These are phyloP conservation scores for Lodderomyces parapsilosis DNA, from an alignment of 1,139 yeast genomes.

Conservation along the genomic window DNA sequence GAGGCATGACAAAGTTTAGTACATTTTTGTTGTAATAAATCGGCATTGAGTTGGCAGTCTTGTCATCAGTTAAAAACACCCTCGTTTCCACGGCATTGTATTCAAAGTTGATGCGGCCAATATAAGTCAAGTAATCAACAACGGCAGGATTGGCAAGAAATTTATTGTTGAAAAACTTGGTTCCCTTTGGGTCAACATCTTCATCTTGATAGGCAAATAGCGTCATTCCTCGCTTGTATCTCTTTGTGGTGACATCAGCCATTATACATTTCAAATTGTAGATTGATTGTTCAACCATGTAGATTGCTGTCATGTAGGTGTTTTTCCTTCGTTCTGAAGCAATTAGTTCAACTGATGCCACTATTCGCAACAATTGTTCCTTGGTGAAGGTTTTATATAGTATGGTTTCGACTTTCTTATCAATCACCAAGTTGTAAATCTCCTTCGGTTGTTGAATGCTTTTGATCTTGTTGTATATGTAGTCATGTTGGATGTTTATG, in stretches of 20 bases:
- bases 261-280: slow-evolving; percentile 42
- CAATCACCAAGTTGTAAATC: slow-evolving; percentile 39
- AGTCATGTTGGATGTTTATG: slow-evolving; percentile 34
- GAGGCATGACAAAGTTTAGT: slow-evolving; percentile 55
- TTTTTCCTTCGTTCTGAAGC: slow-evolving; percentile 37
- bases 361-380: slow-evolving; percentile 39
- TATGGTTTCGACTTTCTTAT: slow-evolving; percentile 36
- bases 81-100: slow-evolving; percentile 39
- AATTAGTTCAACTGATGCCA: slow-evolving; percentile 41
- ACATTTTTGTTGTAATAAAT: slow-evolving; percentile 71
- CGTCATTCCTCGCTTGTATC: slow-evolving; percentile 41
- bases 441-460: slow-evolving; percentile 32
- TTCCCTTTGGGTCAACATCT: slow-evolving; percentile 22
- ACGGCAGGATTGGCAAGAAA: slow-evolving; percentile 35
- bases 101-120: slow-evolving; percentile 26
- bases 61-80: slow-evolving; percentile 37
- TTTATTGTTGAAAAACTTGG: slow-evolving; percentile 25
- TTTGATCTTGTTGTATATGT: slow-evolving; percentile 35
- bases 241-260: slow-evolving; percentile 38
- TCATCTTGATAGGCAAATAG: slow-evolving; percentile 32
- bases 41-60: slow-evolving; percentile 61
- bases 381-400: slow-evolving; percentile 35
- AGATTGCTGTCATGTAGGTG: slow-evolving; percentile 42
- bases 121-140: slow-evolving; percentile 28
- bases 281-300: slow-evolving; percentile 36